These are phyloP conservation scores for Carex pumila DNA, from an alignment of 176 grass and related monocot genomes.

Conservation along the genomic window DNA sequence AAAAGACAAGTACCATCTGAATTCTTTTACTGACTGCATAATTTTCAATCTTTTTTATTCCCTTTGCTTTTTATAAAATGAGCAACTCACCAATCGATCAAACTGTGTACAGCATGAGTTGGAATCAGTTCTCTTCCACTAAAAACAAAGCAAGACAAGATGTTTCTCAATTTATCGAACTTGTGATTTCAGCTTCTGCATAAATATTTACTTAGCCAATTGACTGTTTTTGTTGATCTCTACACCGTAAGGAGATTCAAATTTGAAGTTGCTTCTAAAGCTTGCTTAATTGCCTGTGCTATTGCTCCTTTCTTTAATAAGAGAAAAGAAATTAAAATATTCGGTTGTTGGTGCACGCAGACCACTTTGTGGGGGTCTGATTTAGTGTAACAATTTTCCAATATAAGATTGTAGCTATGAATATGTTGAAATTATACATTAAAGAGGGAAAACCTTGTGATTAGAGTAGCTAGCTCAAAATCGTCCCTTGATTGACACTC, in stretches of 20 bases:
- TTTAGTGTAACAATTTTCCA: slow-evolving; percentile 9
- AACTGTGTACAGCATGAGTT: background rate
- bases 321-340: background rate
- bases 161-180: background rate
- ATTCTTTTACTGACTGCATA: background rate
- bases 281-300: background rate
- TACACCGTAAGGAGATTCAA: background rate
- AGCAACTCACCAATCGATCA: background rate
- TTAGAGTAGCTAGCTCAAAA: background rate
- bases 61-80: background rate
- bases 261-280: slow-evolving; percentile 3
- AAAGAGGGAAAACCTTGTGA: background rate
- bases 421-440: background rate
- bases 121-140: background rate
- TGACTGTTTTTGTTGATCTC: background rate
- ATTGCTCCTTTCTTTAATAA: background rate
- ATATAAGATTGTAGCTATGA: background rate
- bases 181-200: background rate
- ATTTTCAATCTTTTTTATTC: background rate
- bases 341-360: background rate
- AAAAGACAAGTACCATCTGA: background rate
- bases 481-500: background rate
- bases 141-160: background rate
- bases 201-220: background rate
- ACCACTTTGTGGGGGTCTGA: slow-evolving; percentile 14